These are phyloP conservation scores for Chlamydomonas asymmetrica DNA, from an alignment of 139 green algal genomes.

Conservation along the genomic window DNA sequence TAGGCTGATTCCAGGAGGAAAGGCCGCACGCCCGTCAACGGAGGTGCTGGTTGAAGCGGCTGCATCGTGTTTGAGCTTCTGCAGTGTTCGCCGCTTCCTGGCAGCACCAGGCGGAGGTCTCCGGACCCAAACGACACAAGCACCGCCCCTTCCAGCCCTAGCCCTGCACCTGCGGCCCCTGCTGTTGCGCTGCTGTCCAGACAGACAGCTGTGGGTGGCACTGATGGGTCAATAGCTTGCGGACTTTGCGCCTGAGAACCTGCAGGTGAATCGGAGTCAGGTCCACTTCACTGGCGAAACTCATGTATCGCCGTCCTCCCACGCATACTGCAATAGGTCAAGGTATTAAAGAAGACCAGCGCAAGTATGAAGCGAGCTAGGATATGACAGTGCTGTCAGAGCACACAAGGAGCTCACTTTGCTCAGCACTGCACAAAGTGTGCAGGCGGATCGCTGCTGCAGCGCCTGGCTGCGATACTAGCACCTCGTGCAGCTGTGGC, in stretches of 20 bases:
- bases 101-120: constrained; percentile 27
- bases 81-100: background rate
- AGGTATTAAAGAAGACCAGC: no score
- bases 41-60: constrained; percentile 40
- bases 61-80: constrained; percentile 24
- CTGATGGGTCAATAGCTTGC: background rate
- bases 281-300: no score
- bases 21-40: constrained; percentile 43
- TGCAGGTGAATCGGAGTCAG: background rate
- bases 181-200: background rate
- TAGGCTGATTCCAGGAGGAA: constrained; percentile 41
- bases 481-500: background rate
- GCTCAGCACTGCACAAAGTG: background rate
- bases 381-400: background rate
- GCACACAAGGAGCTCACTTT: background rate
- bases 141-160: background rate
- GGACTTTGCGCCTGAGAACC: background rate
- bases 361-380: no score
- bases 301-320: no score
- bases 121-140: constrained; percentile 38
- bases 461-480: constrained; percentile 8
- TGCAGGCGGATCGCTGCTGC: background rate
- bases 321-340: no score
- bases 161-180: constrained; percentile 1
- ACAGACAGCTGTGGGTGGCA: background rate